Evolutionary conservation across 176 grass and related monocot species (phyloP), one percentile per base, ranked within the genome.

Genomic region (Oryza rufipogon): DNA sequence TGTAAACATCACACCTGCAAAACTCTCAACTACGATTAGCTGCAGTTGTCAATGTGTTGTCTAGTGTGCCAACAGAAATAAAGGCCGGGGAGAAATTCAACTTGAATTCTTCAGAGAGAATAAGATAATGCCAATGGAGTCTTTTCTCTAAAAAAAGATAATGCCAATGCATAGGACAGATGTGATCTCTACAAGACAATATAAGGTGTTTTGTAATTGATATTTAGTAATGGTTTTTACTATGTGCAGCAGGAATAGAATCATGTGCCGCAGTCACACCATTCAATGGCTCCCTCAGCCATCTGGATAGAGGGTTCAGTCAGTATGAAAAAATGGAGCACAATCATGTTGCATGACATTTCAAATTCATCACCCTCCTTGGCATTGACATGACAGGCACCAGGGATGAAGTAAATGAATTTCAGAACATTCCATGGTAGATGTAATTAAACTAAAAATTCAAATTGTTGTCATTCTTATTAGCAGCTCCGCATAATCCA

Each of bases 1-100:
- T 97, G 68, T 97, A 97, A 68, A 97, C 91, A 86, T 95, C 95
- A 75, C 95, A 95, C 83, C 95, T 98, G 87, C 44, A 81, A 68
- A 72, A 71, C 23, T 80, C 67, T 75, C 51, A 73, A 5, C 13
- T 46, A 80, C 28, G 70, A 83, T 71, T 80, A 16, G 44, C 28
- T 83, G 33, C n/a, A 30, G 48, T 32, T 44, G 54, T 10, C 16
- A 75, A 77, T 34, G 44, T 77, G 25, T 23, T 49, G 22, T 54
- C 30, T 78, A 30, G 26, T 70, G n/a, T 76, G 45, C 47, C 39
- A 90, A 88, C 64, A 83, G 45, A 89, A 80, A 77, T 33, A 54
- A 54, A 65, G n/a, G 13, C 11, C 61, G 11, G 30, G 9, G 45
- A 76, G 68, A 72, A 66, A 36, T 39, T 67, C 25, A n/a, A 71